Conservation (phyloP, 2,329 filamentous ascomycete species). For the Catunica adiposa region DNA sequence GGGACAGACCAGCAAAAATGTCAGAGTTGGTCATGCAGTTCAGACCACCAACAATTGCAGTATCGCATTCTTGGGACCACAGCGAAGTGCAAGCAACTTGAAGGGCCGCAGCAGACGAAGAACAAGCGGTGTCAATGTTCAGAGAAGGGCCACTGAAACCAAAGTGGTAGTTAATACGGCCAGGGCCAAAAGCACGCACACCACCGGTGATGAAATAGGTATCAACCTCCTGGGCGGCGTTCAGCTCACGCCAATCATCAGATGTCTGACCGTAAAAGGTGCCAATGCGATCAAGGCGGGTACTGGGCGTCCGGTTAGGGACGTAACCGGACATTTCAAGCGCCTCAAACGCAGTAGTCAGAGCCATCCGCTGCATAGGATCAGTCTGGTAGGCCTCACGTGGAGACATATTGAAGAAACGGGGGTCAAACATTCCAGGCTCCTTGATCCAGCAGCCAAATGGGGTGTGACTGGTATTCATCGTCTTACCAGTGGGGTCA, state of each 20-base stretch:
- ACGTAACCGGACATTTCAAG: constrained; percentile 61
- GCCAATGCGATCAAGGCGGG: constrained; percentile 41
- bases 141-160: constrained; percentile 59
- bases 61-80: constrained; percentile 63
- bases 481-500: constrained; percentile 48
- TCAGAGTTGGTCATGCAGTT: constrained; percentile 69
- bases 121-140: constrained; percentile 62
- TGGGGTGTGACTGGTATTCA: constrained; percentile 52
- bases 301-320: constrained; percentile 49
- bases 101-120: constrained; percentile 55
- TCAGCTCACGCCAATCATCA: constrained; percentile 66
- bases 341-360: constrained; percentile 64
- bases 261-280: constrained; percentile 64
- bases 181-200: constrained; percentile 33
- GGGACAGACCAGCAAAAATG: constrained; percentile 58
- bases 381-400: constrained; percentile 60
- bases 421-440: constrained; percentile 56
- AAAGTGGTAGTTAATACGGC: constrained; percentile 63
- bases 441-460: constrained; percentile 56
- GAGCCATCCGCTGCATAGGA: constrained; percentile 56
- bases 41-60: constrained; percentile 61
- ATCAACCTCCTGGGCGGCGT: constrained; percentile 49
- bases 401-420: constrained; percentile 74
- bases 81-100: constrained; percentile 55
- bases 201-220: constrained; percentile 38